phyloP scores from a whole-genome alignment of 1,284 basidiomycete genomes.

The Ganoderma boninense region DNA sequence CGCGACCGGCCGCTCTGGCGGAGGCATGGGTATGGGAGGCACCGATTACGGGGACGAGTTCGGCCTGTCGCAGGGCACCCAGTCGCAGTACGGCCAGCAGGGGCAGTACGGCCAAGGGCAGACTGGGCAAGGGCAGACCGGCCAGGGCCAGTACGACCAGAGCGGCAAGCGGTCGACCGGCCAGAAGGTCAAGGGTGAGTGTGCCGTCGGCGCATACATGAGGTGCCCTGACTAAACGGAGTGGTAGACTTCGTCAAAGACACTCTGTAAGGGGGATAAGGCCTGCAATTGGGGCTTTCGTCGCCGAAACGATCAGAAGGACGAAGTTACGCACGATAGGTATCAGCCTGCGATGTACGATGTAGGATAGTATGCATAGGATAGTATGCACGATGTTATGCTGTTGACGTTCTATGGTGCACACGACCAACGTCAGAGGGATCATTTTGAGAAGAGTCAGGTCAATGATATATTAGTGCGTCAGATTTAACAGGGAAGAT shows the following conservation, averaged over 20 bases:
- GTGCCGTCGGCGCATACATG: not conserved
- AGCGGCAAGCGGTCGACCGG: constrained; percentile 3
- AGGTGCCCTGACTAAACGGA: not conserved
- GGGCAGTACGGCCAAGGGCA: constrained; percentile 2
- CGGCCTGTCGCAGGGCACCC: not conserved
- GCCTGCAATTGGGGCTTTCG: not conserved
- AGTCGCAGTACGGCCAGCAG: constrained; percentile 5
- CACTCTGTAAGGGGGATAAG: not conserved
- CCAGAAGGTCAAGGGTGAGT: constrained; percentile 10
- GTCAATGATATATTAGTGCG: not conserved
- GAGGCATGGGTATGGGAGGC: not conserved
- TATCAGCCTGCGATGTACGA: not conserved
- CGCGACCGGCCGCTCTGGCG: not conserved
- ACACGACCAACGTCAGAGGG: not conserved
- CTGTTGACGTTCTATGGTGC: not conserved
- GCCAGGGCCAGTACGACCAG: not conserved
- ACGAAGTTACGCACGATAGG: not conserved
- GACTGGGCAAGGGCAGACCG: not conserved
- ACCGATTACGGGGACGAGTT: not conserved
- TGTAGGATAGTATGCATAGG: constrained; percentile 5
- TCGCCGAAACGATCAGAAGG: not conserved
- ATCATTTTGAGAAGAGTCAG: not conserved
- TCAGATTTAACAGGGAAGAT: not conserved
- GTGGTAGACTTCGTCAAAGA: not conserved
- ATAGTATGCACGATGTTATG: not conserved